Evolutionary conservation across 2,329 filamentous ascomycete genomes (phyloP).

Genomic region (Stylonectria norvegica): DNA sequence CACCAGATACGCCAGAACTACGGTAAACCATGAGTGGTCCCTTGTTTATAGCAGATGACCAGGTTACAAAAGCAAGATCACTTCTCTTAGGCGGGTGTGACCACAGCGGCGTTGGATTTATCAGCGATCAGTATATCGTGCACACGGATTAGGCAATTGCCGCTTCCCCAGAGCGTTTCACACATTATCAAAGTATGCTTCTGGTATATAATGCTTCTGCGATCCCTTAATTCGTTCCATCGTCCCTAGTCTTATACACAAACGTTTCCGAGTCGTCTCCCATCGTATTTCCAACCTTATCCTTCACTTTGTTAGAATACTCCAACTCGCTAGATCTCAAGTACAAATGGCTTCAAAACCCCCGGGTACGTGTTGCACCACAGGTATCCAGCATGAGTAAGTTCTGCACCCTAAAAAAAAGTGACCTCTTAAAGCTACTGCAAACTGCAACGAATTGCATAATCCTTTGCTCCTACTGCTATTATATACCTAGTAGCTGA

Average conservation of each 20-base stretch:
- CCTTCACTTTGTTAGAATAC: not conserved
- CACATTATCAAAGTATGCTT: not conserved
- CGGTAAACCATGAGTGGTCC: no score
- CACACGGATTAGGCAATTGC: not conserved
- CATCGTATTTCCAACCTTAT: no score
- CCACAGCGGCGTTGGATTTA: not conserved
- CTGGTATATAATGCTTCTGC: not conserved
- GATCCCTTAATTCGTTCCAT: not conserved
- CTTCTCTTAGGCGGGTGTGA: no score
- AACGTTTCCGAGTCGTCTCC: no score
- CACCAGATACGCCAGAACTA: no score
- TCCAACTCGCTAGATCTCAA: not conserved
- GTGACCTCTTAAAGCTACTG: not conserved
- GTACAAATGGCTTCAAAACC: slow-evolving; percentile 3
- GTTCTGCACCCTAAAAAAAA: no score
- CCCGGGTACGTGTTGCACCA: not conserved
- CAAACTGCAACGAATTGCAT: no score
- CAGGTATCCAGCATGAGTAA: slow-evolving; percentile 2
- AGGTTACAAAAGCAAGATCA: no score
- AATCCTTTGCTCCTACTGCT: no score
- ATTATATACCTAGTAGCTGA: not conserved
- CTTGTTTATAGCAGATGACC: no score
- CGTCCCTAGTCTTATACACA: no score
- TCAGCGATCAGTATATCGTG: not conserved
- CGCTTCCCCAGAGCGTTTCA: not conserved